phyloP scores from a whole-genome alignment of 1,139 yeast genomes.

The Taphrina populina region DNA sequence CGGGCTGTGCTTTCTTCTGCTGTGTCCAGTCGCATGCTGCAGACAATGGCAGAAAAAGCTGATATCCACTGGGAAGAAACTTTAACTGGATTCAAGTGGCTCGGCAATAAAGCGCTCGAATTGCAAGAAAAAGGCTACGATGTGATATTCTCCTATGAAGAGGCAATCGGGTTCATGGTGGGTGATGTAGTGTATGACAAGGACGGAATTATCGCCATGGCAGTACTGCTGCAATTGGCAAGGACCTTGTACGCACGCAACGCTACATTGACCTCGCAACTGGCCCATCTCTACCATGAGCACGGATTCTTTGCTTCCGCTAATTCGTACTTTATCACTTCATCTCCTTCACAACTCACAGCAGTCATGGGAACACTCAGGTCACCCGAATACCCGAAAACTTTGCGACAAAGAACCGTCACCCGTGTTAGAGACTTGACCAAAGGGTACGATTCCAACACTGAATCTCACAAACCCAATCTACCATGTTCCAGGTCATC shows the following conservation, averaged over 20 bases:
- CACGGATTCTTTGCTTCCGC: slow-evolving; percentile 82
- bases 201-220: slow-evolving; percentile 84
- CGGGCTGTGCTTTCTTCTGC: slow-evolving; percentile 75
- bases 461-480: slow-evolving; percentile 57
- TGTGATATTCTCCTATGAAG: slow-evolving; percentile 92
- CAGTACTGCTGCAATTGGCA: slow-evolving; percentile 73
- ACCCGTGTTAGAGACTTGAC: slow-evolving; percentile 80
- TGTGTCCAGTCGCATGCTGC: slow-evolving; percentile 80
- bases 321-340: slow-evolving; percentile 79
- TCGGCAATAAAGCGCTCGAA: slow-evolving; percentile 83
- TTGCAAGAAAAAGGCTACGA: slow-evolving; percentile 60
- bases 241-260: slow-evolving; percentile 49
- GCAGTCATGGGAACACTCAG: slow-evolving; percentile 39
- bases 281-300: slow-evolving; percentile 58
- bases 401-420: slow-evolving; percentile 58
- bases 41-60: slow-evolving; percentile 62
- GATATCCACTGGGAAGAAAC: slow-evolving; percentile 75
- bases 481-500: slow-evolving; percentile 70
- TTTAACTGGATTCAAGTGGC: slow-evolving; percentile 95
- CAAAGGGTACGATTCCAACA: slow-evolving; percentile 70
- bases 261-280: slow-evolving; percentile 48
- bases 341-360: slow-evolving; percentile 49
- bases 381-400: slow-evolving; percentile 46
- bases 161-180: slow-evolving; percentile 95
- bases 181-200: slow-evolving; percentile 74